Percentiles rank a stretch among this genome's conserved stretches.
Evolutionary conservation across 1,139 yeast genomes (phyloP).

Genomic region (Magnusiomyces ingens): DNA sequence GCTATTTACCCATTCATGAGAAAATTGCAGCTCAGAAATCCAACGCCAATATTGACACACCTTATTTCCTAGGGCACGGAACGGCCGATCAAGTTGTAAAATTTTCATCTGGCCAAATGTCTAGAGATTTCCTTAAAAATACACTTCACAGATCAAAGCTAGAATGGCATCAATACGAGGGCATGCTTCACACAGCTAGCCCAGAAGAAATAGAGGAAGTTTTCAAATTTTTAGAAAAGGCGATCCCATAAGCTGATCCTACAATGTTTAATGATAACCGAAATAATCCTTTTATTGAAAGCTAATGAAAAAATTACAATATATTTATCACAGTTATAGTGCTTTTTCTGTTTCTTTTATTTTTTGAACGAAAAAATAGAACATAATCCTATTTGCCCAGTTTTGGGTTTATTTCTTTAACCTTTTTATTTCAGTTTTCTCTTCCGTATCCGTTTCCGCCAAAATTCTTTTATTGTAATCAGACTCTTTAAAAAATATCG

Average conservation of each 20-base stretch:
- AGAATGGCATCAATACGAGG: constrained; percentile 52
- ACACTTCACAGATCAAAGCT: constrained; percentile 51
- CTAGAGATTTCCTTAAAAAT: constrained; percentile 34
- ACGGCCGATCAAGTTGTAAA: constrained; percentile 62
- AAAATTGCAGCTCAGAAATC: constrained; percentile 26
- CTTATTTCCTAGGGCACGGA: constrained; percentile 89
- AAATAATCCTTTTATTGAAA: neutral
- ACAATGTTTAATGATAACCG: neutral
- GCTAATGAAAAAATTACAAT: neutral
- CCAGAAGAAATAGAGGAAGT: constrained; percentile 62
- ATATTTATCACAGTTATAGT: constrained; percentile 5
- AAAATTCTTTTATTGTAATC: neutral
- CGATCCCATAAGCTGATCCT: constrained; percentile 20
- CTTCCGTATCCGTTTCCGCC: neutral
- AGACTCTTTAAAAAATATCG: neutral
- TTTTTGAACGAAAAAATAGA: neutral
- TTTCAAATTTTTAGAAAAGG: constrained; percentile 43
- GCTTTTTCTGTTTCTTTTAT: too few species aligned
- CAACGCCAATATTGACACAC: constrained; percentile 51
- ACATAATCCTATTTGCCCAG: neutral
- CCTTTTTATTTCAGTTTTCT: neutral
- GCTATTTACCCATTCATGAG: constrained; percentile 57
- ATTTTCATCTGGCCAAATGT: constrained; percentile 41
- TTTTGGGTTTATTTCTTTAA: neutral
- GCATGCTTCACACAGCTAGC: constrained; percentile 60